Base-by-base conservation (phyloP, 2,329 filamentous ascomycete genomes). In the Boeremia lycopersici region DNA sequence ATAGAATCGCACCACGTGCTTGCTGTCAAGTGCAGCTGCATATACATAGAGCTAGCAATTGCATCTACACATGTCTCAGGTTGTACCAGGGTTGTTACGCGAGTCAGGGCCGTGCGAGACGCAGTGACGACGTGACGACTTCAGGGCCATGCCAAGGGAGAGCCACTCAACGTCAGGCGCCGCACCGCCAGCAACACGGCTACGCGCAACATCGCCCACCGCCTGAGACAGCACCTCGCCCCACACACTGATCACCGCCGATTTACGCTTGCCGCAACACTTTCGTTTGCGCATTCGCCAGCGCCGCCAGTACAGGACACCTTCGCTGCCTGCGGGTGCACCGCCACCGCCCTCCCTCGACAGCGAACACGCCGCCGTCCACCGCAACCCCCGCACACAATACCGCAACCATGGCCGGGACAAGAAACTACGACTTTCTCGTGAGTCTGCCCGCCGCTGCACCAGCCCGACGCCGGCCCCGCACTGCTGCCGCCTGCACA, bases 391-490 rank as follows among this genome's bases (percentile, higher is more conserved):
- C 25, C 39, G 12, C 46, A 38, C 43, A 51, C 48, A 41, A 19
- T 39, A 36, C 41, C 50, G 45, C 55, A 69, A 76, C 61, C 63
- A 99, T 99, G 95, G 93, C 95, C 72, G 91, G 90, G 78, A 96
- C 93, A 83, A 88, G 95, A 79, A 99, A 99, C 83, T 99, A 99
- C 81, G 95, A 99, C 79, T 98, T 98, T 79, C 84, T 99, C 80
- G 93, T 98, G 88, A 74, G 88, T 78, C 47, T 33, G 30, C 51
- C 60, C 44, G 25, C 31, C 34, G 23, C 40, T 44, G 40, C 51
- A 31, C 57, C 38, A 42, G 46, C 19, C 23, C 7, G 31, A 48
- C 42, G 11, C 12, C 31, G 13, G 3, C 41, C 42, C 57, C 44
- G 54, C 49, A 50, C 56, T 49, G 50, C 56, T 19, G 31, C 41